Percentiles rank a stretch among this genome's conserved stretches.
Evolutionary conservation across 768 basidiomycete species (phyloP).

Genomic region (Suillus brevipes): DNA sequence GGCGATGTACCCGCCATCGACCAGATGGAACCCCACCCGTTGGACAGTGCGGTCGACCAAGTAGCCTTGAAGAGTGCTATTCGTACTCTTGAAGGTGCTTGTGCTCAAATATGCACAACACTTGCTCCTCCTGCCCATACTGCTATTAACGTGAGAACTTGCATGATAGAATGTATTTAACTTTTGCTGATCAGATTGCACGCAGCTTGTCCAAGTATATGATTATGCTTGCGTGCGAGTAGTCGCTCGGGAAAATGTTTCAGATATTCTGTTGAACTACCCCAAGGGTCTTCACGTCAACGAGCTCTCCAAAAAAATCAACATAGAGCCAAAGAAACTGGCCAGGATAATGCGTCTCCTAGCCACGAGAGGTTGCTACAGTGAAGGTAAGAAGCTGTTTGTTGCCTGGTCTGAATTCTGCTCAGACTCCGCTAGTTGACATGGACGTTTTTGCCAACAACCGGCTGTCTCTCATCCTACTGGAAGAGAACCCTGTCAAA

Average conservation of each 20-base stretch:
- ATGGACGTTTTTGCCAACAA: conserved; percentile 36
- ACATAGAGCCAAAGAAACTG: conserved; percentile 29
- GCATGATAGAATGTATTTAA: neutral
- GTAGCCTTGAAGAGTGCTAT: conserved; percentile 26
- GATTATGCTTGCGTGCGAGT: conserved; percentile 32
- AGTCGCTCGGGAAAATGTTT: conserved; percentile 27
- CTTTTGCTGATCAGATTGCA: neutral
- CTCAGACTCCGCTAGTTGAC: conserved; percentile 23
- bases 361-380: conserved; percentile 30
- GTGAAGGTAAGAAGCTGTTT: conserved; percentile 26
- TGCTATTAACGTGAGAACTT: conserved; percentile 30
- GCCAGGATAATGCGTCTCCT: conserved; percentile 31
- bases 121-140: conserved; percentile 37
- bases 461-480: conserved; percentile 33
- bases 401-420: neutral
- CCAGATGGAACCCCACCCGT: conserved; percentile 32
- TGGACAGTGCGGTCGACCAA: conserved; percentile 31
- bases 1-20: conserved; percentile 37
- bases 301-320: conserved; percentile 24
- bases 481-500: conserved; percentile 22
- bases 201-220: conserved; percentile 27
- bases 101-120: conserved; percentile 35
- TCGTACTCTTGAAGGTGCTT: conserved; percentile 36
- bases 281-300: conserved; percentile 33
- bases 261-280: conserved; percentile 27